These are phyloP conservation scores for Pseudogymnoascus sp. DNA, from an alignment of 2,329 filamentous ascomycete genomes.

Conservation along the genomic window DNA sequence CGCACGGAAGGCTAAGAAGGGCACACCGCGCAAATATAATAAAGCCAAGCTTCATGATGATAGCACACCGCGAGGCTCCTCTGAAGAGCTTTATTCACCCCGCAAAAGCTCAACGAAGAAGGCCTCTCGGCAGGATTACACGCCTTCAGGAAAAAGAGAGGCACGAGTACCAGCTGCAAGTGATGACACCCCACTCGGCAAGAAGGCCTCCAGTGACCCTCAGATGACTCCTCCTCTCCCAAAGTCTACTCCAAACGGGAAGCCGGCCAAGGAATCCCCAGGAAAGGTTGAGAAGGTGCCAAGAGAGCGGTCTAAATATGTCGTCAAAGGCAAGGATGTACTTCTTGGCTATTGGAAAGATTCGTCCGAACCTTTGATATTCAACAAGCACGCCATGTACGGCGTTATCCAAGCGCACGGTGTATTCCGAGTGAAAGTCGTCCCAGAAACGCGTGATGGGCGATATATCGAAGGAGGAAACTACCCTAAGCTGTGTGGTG, in stretches of 20 bases:
- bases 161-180: background rate
- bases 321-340: constrained; percentile 22
- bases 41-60: background rate
- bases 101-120: background rate
- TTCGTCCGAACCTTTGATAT: constrained; percentile 40
- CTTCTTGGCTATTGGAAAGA: constrained; percentile 53
- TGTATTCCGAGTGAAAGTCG: constrained; percentile 58
- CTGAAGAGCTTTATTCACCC: background rate
- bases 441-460: constrained; percentile 53
- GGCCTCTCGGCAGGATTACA: background rate
- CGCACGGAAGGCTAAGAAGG: background rate
- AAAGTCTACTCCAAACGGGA: background rate
- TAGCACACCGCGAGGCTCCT: background rate
- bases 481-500: constrained; percentile 53
- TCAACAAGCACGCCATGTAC: constrained; percentile 54
- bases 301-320: background rate
- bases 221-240: background rate
- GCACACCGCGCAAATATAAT: background rate
- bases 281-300: background rate
- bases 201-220: constrained; percentile 23
- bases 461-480: constrained; percentile 48
- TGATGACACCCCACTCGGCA: constrained; percentile 9
- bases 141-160: background rate
- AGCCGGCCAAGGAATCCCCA: background rate
- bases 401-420: constrained; percentile 57